Percentiles rank a stretch among this genome's conserved stretches.
These are phyloP conservation scores for Onygena corvina DNA, from an alignment of 2,329 filamentous ascomycete genomes.

Conservation along the genomic window DNA sequence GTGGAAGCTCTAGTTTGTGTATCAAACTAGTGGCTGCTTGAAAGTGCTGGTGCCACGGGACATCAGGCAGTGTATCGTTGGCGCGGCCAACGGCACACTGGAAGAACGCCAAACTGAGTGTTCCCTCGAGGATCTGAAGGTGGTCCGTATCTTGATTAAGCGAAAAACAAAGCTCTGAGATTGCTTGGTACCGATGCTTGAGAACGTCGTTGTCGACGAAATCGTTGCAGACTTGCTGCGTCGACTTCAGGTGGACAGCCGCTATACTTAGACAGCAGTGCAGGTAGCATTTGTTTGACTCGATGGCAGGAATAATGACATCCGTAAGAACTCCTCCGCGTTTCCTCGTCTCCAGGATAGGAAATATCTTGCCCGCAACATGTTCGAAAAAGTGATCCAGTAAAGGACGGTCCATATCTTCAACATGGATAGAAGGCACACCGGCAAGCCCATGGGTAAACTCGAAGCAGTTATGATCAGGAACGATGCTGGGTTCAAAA, in stretches of 20 bases:
- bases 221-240: conserved; percentile 49
- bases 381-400: conserved; percentile 84
- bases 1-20: conserved; percentile 68
- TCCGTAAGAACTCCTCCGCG: conserved; percentile 69
- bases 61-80: conserved; percentile 75
- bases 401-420: conserved; percentile 69
- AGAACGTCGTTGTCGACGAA: conserved; percentile 83
- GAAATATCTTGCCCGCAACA: conserved; percentile 80
- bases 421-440: conserved; percentile 56
- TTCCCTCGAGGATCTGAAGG: conserved; percentile 73
- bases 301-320: conserved; percentile 73
- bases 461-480: conserved; percentile 73
- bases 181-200: conserved; percentile 73
- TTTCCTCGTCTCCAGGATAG: conserved; percentile 80
- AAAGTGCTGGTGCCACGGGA: conserved; percentile 96
- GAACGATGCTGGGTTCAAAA: conserved; percentile 51
- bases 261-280: conserved; percentile 93
- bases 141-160: conserved; percentile 70
- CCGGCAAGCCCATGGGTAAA: conserved; percentile 49
- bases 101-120: conserved; percentile 88
- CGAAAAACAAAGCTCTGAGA: conserved; percentile 69
- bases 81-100: conserved; percentile 81
- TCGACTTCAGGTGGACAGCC: conserved; percentile 81
- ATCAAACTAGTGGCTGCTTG: conserved; percentile 78
- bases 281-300: conserved; percentile 83